Evolutionary conservation across 257 asterid species (phyloP), one percentile per base, ranked within the genome.

Genomic region (Nicotiana otophora): DNA sequence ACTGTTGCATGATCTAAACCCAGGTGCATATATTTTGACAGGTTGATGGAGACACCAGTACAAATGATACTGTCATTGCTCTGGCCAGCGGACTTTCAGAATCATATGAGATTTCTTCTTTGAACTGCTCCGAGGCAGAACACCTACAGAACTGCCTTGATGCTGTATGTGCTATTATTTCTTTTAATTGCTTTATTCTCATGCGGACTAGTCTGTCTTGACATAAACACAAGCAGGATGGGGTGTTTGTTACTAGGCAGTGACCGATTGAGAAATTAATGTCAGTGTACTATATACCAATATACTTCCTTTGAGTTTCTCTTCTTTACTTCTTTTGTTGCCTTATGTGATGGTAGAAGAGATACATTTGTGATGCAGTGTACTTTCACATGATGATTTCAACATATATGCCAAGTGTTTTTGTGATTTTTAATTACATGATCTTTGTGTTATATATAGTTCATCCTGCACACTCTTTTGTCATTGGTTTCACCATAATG

Each of bases 81-180:
- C 91, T 94, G 90, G 99, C 99, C 81, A 96, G 99, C 82, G 99
- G 99, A 70, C 98, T 96, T 81, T 92, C 99, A 48, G 97, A 98
- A 78, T 88, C 94, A 67, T 85, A 86, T 88, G 84, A 86, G 84
- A 94, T 96, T 83, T 92, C 97, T 85, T 91, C 97, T 68, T 82
- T 92, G 72, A 85, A 90, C 84, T 85, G 89, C 90, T 77, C 92
- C 1, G 97, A 94, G 83, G 94, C 97, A 72, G 87, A 89, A 85
- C 93, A 92, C 84, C 90, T 96, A 78, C 99, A 96, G 88, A 88
- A 87, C 33, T 93, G 98, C 88, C 99, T 96, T 81, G 98, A 94
- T 85, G 98, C 94, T 82, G 99, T 96, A 92, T 48, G 98, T 82
- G 69, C 74, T 17, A 9, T 76, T 28, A 46, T 83, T 74, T 46